Percentiles rank a stretch among this genome's conserved stretches.
Evolutionary conservation across 257 asterid species (phyloP).

Genomic region (Prunella vulgaris): DNA sequence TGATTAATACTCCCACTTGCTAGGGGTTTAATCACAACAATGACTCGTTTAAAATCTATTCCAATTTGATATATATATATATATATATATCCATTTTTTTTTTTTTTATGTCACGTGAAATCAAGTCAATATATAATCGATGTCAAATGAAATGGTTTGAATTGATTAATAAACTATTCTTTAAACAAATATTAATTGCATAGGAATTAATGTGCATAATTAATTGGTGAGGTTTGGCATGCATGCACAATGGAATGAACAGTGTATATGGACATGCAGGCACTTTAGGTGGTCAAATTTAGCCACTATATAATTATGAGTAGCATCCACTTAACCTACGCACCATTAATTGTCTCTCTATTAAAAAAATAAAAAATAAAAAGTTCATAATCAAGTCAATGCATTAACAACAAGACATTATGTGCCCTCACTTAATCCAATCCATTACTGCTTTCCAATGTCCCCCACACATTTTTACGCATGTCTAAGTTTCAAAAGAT

Average conservation of each 20-base stretch:
- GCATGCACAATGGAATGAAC: constrained; percentile 5
- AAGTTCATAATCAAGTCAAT: background rate
- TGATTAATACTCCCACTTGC: no score
- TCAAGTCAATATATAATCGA: background rate
- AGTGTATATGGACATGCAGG: constrained; percentile 14
- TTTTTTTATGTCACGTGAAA: no score
- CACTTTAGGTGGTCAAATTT: constrained; percentile 32
- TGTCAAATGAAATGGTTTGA: background rate
- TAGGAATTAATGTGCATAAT: background rate
- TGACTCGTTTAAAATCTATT: no score
- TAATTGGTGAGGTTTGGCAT: background rate
- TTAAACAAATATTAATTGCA: background rate
- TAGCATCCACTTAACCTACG: constrained; percentile 21
- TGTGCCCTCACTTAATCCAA: constrained; percentile 24
- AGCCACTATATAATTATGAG: constrained; percentile 32
- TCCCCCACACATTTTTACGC: background rate
- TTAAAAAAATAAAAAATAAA: no score
- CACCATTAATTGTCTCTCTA: constrained; percentile 16
- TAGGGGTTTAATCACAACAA: no score
- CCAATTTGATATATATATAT: background rate
- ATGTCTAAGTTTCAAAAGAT: background rate
- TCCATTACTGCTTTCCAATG: constrained; percentile 9
- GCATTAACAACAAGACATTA: constrained; percentile 17
- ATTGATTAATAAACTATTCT: no score
- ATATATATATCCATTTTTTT: no score